phyloP scores from a whole-genome alignment of 2,329 filamentous ascomycete species.

The Nigrospora osmanthi region DNA sequence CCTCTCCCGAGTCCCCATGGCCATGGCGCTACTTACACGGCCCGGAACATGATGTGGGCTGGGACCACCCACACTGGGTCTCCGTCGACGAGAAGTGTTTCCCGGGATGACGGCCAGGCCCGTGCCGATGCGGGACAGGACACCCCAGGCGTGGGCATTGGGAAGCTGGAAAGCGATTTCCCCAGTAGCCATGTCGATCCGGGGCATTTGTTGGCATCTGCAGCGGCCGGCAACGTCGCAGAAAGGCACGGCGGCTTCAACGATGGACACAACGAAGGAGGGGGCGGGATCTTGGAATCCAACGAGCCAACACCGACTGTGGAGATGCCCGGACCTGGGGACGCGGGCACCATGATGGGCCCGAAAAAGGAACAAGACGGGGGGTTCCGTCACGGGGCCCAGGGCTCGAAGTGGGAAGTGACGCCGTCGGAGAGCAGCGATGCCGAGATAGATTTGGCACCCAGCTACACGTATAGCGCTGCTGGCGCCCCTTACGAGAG shows the following conservation, averaged over 20 bases:
- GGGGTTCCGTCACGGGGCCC: background rate
- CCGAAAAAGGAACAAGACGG: constrained; percentile 7
- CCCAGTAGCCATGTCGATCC: background rate
- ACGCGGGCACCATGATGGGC: background rate
- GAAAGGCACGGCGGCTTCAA: too few relatives aligned
- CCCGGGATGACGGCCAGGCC: constrained; percentile 6
- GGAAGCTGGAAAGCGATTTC: constrained; percentile 2
- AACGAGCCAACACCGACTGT: too few relatives aligned
- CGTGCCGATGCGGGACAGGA: background rate
- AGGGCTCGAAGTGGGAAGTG: background rate
- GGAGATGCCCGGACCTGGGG: too few relatives aligned
- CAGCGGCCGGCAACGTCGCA: too few relatives aligned
- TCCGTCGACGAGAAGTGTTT: constrained; percentile 7
- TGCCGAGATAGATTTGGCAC: background rate
- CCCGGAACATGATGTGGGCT: constrained; percentile 12
- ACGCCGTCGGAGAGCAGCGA: background rate
- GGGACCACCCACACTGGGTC: constrained; percentile 5
- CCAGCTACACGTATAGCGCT: background rate
- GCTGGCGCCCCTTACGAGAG: background rate
- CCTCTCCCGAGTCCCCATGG: constrained; percentile 37
- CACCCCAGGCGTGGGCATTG: constrained; percentile 1
- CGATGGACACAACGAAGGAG: too few relatives aligned
- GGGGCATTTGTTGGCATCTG: background rate
- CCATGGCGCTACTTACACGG: constrained; percentile 19
- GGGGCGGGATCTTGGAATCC: too few relatives aligned